Percentiles rank a stretch among this genome's conserved stretches.
These are phyloP conservation scores for Suillus paluster DNA, from an alignment of 768 basidiomycete genomes.

Conservation along the genomic window DNA sequence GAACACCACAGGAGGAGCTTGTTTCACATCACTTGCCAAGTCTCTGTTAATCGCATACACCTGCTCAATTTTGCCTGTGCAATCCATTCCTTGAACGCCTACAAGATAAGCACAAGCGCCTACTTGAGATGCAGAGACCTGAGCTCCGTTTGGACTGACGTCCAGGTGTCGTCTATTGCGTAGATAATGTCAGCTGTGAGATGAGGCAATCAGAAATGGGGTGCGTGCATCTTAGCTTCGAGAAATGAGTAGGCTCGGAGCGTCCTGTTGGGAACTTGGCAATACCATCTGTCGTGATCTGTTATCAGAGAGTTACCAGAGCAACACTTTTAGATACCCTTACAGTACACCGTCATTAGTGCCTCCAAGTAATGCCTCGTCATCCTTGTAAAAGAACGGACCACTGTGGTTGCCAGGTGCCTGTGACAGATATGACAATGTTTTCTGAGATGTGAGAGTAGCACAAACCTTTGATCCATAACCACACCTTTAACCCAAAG, in stretches of 20 bases:
- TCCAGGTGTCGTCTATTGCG: constrained; percentile 55
- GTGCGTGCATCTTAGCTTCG: constrained; percentile 58
- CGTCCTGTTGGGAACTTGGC: constrained; percentile 68
- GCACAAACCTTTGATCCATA: constrained; percentile 56
- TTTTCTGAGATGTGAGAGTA: background rate
- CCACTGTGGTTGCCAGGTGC: constrained; percentile 66
- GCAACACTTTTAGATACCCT: constrained; percentile 21
- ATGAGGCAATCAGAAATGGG: background rate
- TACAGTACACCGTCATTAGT: constrained; percentile 74
- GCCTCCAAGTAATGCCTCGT: constrained; percentile 66
- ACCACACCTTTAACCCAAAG: constrained; percentile 66
- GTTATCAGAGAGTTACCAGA: constrained; percentile 16
- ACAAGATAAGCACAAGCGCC: constrained; percentile 57
- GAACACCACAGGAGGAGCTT: constrained; percentile 55
- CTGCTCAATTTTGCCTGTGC: constrained; percentile 56
- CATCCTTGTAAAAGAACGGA: constrained; percentile 67
- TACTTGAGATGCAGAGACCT: constrained; percentile 56
- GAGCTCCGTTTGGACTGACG: constrained; percentile 49
- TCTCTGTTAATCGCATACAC: constrained; percentile 51
- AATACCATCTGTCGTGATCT: constrained; percentile 59
- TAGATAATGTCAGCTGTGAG: constrained; percentile 16
- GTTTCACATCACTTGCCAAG: constrained; percentile 31
- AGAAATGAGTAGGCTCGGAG: constrained; percentile 63
- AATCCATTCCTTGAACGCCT: constrained; percentile 50
- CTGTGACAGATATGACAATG: constrained; percentile 35